Conservation (phyloP, 495 filamentous ascomycete genomes). For the Chaetomium tenue region DNA sequence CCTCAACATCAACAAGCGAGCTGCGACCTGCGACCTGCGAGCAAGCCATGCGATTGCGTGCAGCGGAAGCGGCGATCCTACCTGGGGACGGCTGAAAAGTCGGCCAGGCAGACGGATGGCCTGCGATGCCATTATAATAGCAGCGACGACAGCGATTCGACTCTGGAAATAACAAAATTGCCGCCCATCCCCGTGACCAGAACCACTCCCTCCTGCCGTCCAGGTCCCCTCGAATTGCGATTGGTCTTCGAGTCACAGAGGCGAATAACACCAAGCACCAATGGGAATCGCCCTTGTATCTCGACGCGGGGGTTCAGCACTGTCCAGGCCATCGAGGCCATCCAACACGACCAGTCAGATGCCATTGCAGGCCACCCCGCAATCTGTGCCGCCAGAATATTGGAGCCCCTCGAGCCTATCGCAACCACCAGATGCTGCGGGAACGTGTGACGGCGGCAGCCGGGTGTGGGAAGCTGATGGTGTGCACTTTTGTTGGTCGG, state of each 20-base stretch:
- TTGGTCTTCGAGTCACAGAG: neutral
- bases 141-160: neutral
- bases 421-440: neutral
- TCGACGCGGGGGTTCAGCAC: constrained; percentile 2
- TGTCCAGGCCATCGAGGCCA: neutral
- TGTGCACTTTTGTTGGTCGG: constrained; percentile 11
- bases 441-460: constrained; percentile 8
- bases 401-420: constrained; percentile 2
- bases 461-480: neutral
- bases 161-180: neutral
- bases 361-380: constrained; percentile 7
- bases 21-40: too few relatives aligned
- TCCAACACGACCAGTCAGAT: neutral
- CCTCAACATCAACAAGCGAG: too few relatives aligned
- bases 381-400: constrained; percentile 9
- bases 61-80: neutral
- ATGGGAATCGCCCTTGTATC: neutral
- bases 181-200: constrained; percentile 9
- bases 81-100: neutral
- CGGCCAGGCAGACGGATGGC: neutral
- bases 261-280: neutral
- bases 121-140: neutral
- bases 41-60: constrained; percentile 2
- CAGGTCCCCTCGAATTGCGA: neutral
- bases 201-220: neutral